These are phyloP conservation scores for Phellopilus nigrolimitatus DNA, from an alignment of 1,284 basidiomycete genomes.

Conservation along the genomic window DNA sequence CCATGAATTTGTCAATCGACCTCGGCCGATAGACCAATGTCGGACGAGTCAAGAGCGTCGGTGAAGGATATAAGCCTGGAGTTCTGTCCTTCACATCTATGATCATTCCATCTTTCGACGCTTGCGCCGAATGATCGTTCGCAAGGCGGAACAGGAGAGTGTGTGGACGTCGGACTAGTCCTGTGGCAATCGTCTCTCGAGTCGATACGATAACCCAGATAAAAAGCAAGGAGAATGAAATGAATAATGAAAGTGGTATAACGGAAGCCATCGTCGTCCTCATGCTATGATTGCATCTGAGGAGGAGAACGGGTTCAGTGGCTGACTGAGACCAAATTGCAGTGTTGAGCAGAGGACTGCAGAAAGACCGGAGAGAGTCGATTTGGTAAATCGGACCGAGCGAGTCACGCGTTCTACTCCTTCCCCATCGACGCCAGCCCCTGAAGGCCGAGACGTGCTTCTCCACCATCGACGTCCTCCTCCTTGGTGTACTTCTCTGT, in stretches of 20 bases:
- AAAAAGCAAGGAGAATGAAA: background rate
- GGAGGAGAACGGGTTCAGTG: too few relatives aligned
- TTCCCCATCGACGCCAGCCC: too few relatives aligned
- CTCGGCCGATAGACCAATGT: constrained; percentile 58
- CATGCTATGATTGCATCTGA: too few relatives aligned
- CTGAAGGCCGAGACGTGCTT: background rate
- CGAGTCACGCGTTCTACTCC: too few relatives aligned
- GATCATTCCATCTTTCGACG: background rate
- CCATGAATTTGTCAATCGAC: constrained; percentile 45
- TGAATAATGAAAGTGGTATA: too few relatives aligned
- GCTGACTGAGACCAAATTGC: too few relatives aligned
- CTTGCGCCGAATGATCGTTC: constrained; percentile 7
- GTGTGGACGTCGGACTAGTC: background rate
- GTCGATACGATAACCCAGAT: background rate
- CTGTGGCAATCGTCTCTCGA: background rate
- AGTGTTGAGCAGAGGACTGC: too few relatives aligned
- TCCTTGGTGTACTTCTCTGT: background rate
- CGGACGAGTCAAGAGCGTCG: constrained; percentile 33
- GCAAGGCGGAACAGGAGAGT: constrained; percentile 11
- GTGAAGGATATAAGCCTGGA: background rate
- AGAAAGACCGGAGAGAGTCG: too few relatives aligned
- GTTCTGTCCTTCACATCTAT: background rate
- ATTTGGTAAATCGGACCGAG: too few relatives aligned
- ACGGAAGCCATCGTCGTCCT: too few relatives aligned
- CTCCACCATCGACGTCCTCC: background rate